Conservation (phyloP, 2,329 filamentous ascomycete genomes). For the Diaporthe ampelina region DNA sequence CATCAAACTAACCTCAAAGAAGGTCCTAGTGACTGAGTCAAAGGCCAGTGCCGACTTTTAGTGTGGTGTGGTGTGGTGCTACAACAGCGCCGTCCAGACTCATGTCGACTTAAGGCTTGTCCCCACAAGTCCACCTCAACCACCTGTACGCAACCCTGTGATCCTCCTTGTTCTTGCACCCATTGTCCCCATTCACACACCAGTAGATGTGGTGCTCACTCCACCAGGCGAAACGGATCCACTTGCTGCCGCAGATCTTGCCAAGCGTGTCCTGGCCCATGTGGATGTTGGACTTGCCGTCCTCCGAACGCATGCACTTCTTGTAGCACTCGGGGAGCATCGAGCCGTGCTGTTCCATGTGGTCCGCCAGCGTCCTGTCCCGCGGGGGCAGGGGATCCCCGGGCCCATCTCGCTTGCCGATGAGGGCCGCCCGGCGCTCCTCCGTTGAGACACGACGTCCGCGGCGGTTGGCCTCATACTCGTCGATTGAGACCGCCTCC, state of each 20-base stretch:
- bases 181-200: not conserved
- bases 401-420: too few species aligned
- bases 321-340: constrained; percentile 8
- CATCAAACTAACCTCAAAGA: too few species aligned
- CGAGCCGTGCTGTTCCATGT: constrained; percentile 3
- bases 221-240: not conserved
- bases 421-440: not conserved
- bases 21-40: too few species aligned
- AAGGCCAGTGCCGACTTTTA: too few species aligned
- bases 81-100: not conserved
- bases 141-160: not conserved
- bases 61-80: too few species aligned
- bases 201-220: not conserved
- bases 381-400: not conserved
- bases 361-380: not conserved
- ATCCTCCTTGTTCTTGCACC: not conserved
- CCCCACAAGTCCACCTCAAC: not conserved
- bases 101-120: not conserved
- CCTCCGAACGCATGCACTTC: not conserved
- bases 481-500: too few species aligned
- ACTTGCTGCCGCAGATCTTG: not conserved
- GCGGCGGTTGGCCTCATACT: too few species aligned
- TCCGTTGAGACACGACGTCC: not conserved
- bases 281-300: not conserved
- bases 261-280: constrained; percentile 9